phyloP scores from a whole-genome alignment of 1,284 basidiomycete species.

The Heterobasidion parviporum region DNA sequence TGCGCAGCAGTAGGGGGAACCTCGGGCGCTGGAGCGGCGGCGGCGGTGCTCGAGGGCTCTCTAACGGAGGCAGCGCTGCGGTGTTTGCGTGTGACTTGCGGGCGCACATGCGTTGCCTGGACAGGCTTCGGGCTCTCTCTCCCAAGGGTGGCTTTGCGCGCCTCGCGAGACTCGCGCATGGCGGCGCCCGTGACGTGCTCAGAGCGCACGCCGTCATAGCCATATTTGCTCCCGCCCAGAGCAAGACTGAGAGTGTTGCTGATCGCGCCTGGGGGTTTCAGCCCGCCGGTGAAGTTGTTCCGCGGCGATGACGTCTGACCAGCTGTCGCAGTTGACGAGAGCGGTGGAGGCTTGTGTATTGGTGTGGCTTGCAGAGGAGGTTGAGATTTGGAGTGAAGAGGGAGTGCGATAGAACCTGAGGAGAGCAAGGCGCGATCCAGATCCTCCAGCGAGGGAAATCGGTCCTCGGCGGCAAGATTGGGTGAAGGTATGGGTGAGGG shows the following conservation, averaged over 20 bases:
- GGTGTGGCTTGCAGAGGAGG: conserved; percentile 1
- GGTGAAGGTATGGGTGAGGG: conserved; percentile 20
- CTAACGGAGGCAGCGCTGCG: conserved; percentile 32
- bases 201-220: conserved; percentile 24
- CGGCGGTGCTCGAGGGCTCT: not conserved
- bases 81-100: conserved; percentile 31
- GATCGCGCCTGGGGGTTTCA: not conserved
- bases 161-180: conserved; percentile 35
- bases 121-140: not conserved
- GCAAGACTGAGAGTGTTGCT: conserved; percentile 1
- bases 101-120: conserved; percentile 16
- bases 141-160: not conserved
- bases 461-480: conserved; percentile 47
- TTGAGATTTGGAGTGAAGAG: not conserved
- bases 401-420: conserved; percentile 9
- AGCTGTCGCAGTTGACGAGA: not conserved
- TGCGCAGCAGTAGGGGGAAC: conserved; percentile 8
- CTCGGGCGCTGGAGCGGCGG: not conserved
- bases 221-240: conserved; percentile 2
- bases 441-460: conserved; percentile 74
- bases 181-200: conserved; percentile 49
- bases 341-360: not conserved
- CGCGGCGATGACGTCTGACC: not conserved
- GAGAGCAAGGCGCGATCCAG: conserved; percentile 55
- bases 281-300: not conserved